These are phyloP conservation scores for Exophiala oligosperma DNA, from an alignment of 2,329 filamentous ascomycete genomes.

Conservation along the genomic window DNA sequence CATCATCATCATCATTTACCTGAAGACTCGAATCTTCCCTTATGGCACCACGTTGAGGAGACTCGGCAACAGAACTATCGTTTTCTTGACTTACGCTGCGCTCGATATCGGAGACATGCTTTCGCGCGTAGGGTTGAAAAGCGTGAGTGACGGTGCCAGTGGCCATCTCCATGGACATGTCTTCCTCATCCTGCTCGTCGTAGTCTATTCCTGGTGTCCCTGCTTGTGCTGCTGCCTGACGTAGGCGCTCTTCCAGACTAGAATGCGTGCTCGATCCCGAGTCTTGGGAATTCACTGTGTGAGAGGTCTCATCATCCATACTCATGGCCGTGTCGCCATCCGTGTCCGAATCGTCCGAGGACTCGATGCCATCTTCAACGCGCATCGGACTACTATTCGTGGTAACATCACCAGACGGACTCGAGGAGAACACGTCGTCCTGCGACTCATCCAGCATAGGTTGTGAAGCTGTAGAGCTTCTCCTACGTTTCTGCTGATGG, in stretches of 20 bases:
- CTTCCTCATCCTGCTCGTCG: slow-evolving; percentile 59
- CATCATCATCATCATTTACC: slow-evolving; percentile 40
- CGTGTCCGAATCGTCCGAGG: slow-evolving; percentile 54
- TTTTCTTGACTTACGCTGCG: slow-evolving; percentile 47
- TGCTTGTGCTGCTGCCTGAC: slow-evolving; percentile 72
- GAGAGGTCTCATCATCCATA: slow-evolving; percentile 73
- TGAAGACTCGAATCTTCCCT: slow-evolving; percentile 25
- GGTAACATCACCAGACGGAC: slow-evolving; percentile 50
- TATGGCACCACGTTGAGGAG: slow-evolving; percentile 31
- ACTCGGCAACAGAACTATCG: slow-evolving; percentile 39
- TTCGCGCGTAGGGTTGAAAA: slow-evolving; percentile 49
- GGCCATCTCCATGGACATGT: slow-evolving; percentile 79
- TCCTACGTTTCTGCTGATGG: slow-evolving; percentile 55
- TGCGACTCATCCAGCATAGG: slow-evolving; percentile 45
- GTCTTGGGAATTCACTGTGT: slow-evolving; percentile 63
- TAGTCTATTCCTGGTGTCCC: slow-evolving; percentile 68
- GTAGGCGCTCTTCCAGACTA: slow-evolving; percentile 75
- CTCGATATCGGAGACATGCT: slow-evolving; percentile 32
- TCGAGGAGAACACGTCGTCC: slow-evolving; percentile 71
- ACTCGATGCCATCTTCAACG: slow-evolving; percentile 52
- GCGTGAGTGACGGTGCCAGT: slow-evolving; percentile 56
- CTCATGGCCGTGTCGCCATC: slow-evolving; percentile 81
- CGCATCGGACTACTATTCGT: slow-evolving; percentile 40
- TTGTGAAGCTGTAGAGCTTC: slow-evolving; percentile 58
- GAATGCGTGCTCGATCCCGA: slow-evolving; percentile 62